Base-by-base conservation (phyloP, 2,329 filamentous ascomycete genomes). In the Claviceps sp. region DNA sequence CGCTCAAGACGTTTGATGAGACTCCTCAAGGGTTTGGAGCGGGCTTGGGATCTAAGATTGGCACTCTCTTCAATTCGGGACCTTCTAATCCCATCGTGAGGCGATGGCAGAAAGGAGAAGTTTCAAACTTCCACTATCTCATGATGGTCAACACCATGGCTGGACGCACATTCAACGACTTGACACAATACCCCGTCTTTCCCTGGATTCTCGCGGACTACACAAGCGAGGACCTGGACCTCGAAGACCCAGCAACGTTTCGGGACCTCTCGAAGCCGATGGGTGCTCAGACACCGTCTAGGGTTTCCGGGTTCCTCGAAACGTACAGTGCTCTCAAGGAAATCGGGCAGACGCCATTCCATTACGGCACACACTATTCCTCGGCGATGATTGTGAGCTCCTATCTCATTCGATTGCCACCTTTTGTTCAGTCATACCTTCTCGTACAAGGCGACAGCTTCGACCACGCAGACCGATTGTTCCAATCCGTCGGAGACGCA, bases 101-200 rank as follows among this genome's bases (percentile, higher is more conserved):
- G 57, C 85, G 84, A 65, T 98, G 93, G 93, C 79, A 93, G 54
- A 85, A 84, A 63, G 93, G 94, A 13, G 93, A 98, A 62, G 89
- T 97, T 48, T 97, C 91, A 14, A 98, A 98, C 66, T 98, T 98
- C 61, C 89, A 97, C 67, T 98, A 98, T 63, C 78, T 98, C 38
- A 98, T 98, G 91, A 82, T 96, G 54, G 83, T 98, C 62, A 98
- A 98, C 63, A 97, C 93, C 0, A 88, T 98, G 78, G 94, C 94
- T 30, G 93, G 93, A 2, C 78, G 93, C 50, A 97, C 93, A 0
- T 98, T 98, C 72, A 98, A 98, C 63, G 93, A 98, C 63, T 74
- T 98, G 18, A 98, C 93, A 0, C 94, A 98, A 62, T 98, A 98
- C 61, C 93, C 93, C 0, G 90, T 98, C 18, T 98, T 98, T 58